Base-by-base conservation (phyloP, 2,329 filamentous ascomycete genomes). In the Epichloe typhina region DNA sequence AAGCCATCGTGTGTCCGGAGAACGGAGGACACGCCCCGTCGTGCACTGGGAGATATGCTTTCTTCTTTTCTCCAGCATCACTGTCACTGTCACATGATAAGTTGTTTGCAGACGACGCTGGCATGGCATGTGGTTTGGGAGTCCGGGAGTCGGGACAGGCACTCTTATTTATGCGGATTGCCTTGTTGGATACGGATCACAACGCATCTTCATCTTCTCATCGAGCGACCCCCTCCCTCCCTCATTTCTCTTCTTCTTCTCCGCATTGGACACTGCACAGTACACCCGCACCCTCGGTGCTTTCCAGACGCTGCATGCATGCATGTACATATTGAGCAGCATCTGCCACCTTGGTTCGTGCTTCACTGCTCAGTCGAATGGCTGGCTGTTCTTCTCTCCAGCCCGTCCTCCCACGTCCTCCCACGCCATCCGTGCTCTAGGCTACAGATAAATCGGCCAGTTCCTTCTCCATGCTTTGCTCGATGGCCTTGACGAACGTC, bases 401-500 rank as follows among this genome's bases (percentile, higher is more conserved):
- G 26, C 26, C 26, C 26, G 26, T 31, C 8, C 4, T 31, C 26
- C 26, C 26, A 31, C 26, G 26, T 6, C 23, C 2, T 26, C 6
- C 23, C 23, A 26, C 23, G 23, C 6, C 26, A 2, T 9, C 26
- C 26, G 11, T 11, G 23, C 40, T 26, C 46, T 26, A 49, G 26
- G 13, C 37, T 31, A 48, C 36, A n/a, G 40, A 44, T 51, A 77
- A 63, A 51, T 69, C 68, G 3, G 74, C 73, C 49, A 80, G 64
- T 11, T 75, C 66, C 62, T 74, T 77, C 60, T 76, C 72, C 54
- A 75, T 69, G 56, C 73, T 75, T 55, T 73, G 66, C 58, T 77
- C 74, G 49, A 80, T 66, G 0, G 86, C 88, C 66, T 80, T 84
- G 63, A 81, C 77, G 66, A 91, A 94, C 1, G 82, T 86, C 44